phyloP scores from a whole-genome alignment of 257 asterid species.

The Voacanga thouarsii region DNA sequence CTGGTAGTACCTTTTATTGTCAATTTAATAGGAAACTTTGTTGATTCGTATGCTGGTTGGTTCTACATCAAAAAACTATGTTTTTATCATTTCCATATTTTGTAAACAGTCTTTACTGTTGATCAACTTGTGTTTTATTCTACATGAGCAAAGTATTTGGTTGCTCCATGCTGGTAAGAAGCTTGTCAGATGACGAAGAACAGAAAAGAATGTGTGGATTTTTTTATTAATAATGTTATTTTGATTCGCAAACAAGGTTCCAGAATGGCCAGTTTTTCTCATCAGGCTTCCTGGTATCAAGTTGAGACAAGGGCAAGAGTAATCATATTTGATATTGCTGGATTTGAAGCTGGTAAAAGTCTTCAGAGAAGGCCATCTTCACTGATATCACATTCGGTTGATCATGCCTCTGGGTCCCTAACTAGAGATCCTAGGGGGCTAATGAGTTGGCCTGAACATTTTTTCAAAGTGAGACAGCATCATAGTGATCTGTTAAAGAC shows the following conservation, averaged over 20 bases:
- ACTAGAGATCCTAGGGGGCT: conserved; percentile 48
- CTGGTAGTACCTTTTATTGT: neutral
- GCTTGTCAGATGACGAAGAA: neutral
- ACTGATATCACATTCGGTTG: conserved; percentile 38
- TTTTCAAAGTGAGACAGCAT: conserved; percentile 25
- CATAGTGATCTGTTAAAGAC: conserved; percentile 29
- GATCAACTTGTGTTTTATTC: neutral
- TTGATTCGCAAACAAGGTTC: conserved; percentile 31
- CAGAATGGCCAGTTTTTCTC: conserved; percentile 49
- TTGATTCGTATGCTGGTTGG: neutral
- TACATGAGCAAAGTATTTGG: neutral
- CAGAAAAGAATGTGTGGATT: neutral
- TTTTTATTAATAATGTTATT: neutral
- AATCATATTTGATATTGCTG: conserved; percentile 58
- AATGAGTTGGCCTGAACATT: conserved; percentile 79
- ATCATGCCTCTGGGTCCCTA: conserved; percentile 48
- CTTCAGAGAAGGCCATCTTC: conserved; percentile 59
- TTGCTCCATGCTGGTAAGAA: neutral
- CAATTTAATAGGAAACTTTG: neutral
- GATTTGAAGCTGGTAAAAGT: conserved; percentile 48
- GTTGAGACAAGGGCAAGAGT: conserved; percentile 80
- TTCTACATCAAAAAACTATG: neutral
- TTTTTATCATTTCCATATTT: neutral
- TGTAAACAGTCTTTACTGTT: neutral
- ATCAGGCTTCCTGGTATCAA: conserved; percentile 47